phyloP scores from a whole-genome alignment of 2,329 filamentous ascomycete species.

The Paraphoma chrysanthemicola region DNA sequence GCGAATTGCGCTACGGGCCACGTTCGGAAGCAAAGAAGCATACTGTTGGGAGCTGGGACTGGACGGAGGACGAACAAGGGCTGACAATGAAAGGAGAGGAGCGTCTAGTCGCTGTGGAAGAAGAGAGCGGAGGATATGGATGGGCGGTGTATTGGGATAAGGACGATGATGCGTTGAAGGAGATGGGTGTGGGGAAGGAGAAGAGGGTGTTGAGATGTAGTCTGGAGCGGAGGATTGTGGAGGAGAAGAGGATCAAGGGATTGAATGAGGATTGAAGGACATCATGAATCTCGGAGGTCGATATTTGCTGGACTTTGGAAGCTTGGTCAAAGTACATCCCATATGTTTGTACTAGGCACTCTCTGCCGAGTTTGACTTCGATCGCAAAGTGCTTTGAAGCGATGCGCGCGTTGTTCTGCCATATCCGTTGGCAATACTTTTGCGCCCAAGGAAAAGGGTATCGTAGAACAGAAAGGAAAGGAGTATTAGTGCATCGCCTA shows the following conservation, averaged over 20 bases:
- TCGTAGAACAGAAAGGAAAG: too few species aligned
- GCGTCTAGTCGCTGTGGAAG: conserved; percentile 64
- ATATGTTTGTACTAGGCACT: too few species aligned
- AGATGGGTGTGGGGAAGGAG: conserved; percentile 45
- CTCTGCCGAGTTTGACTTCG: too few species aligned
- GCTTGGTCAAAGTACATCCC: too few species aligned
- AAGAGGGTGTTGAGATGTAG: conserved; percentile 54
- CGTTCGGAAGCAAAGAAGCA: conserved; percentile 76
- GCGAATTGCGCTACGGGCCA: conserved; percentile 69
- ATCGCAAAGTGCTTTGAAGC: too few species aligned
- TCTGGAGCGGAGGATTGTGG: conserved; percentile 50
- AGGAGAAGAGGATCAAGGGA: conserved; percentile 17
- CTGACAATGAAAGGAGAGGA: conserved; percentile 63
- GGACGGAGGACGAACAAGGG: conserved; percentile 67
- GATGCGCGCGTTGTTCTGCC: too few species aligned
- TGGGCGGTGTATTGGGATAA: conserved; percentile 63
- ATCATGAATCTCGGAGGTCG: not conserved
- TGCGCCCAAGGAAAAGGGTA: too few species aligned
- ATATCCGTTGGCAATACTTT: too few species aligned
- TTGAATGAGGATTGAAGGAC: conserved; percentile 20
- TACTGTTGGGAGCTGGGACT: conserved; percentile 81
- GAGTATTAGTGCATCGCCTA: too few species aligned
- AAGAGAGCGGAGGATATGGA: conserved; percentile 52
- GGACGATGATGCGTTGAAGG: conserved; percentile 55
- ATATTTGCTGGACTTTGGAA: too few species aligned